Evolutionary conservation across 352 stramenopile species (phyloP), one percentile per base, ranked within the genome.

Genomic region (Globisporangium paroecandrum): DNA sequence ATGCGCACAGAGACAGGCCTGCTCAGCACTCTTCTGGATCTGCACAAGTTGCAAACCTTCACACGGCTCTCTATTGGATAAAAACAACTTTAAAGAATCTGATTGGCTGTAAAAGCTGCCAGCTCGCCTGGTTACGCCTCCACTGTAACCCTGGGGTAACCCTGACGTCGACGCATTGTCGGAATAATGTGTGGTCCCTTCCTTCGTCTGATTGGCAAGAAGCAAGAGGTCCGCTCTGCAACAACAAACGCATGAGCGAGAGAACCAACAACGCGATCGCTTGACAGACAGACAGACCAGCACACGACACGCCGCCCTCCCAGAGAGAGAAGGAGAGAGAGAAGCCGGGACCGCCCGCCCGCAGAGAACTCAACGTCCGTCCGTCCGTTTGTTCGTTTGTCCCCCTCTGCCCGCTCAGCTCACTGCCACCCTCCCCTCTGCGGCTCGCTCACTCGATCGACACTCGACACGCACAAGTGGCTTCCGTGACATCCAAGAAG

Each of bases 211-310:
- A 56, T 56, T 24, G 41, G 41, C 41, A 47, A 47, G 49, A 56
- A 56, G 24, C n/a, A 56, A 25, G 20, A 56, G 49, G 49, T 56
- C 49, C 49, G 49, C 49, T 56, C n/a, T 56, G 49, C 49, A 56
- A 56, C 49, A 27, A 56, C 49, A 13, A 47, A 47, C 41, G 15
- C 41, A 47, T 47, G 41, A 47, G 41, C 18, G 38, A 47, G 41
- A 47, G 41, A 47, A 47, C 15, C 41, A 56, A 29, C 7, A 10
- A 54, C 13, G 8, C 22, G 24, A 22, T 55, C 47, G n/a, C 49
- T 56, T 47, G 41, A 47, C 41, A 47, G 41, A 47, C 41, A 47
- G 38, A 47, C 38, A 20, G 15, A 20, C 41, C 36, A 43, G 36
- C 36, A 43, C 36, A 43, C 36, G 36, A 20, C 41, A 47, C 13